Percentiles rank a stretch among this genome's conserved stretches.
Evolutionary conservation across 176 grass and related monocot genomes (phyloP).

Genomic region (Musa schizocarpa): DNA sequence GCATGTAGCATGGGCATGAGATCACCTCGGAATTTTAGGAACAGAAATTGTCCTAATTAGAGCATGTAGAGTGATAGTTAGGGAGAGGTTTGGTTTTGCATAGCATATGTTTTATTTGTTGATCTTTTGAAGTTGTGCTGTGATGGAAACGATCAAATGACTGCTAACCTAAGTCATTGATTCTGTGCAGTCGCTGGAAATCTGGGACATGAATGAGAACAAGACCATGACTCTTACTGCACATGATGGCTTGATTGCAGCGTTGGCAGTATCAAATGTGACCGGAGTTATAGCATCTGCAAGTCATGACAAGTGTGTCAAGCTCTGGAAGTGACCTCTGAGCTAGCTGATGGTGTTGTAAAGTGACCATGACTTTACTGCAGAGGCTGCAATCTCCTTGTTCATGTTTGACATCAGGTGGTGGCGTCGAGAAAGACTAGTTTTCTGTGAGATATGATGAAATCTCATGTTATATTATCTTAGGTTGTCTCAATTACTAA

Average conservation of each 20-base stretch:
- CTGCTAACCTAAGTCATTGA: background rate
- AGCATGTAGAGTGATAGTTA: too few relatives aligned
- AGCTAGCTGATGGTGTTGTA: background rate
- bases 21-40: too few relatives aligned
- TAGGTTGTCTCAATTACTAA: background rate
- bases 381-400: too few relatives aligned
- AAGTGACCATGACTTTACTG: too few relatives aligned
- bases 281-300: slow-evolving; percentile 19
- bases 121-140: background rate
- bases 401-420: background rate
- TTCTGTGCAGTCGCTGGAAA: slow-evolving; percentile 15
- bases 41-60: too few relatives aligned
- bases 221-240: slow-evolving; percentile 19
- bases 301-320: slow-evolving; percentile 17
- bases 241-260: slow-evolving; percentile 15
- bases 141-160: background rate
- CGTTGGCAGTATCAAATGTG: slow-evolving; percentile 8
- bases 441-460: background rate
- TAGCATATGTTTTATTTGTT: too few relatives aligned
- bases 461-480: background rate
- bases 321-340: slow-evolving; percentile 15
- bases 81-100: background rate
- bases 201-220: slow-evolving; percentile 22
- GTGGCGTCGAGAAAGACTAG: background rate
- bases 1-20: too few relatives aligned